Base-by-base conservation (phyloP, 2,329 filamentous ascomycete genomes). In the Paramyrothecium sp. region DNA sequence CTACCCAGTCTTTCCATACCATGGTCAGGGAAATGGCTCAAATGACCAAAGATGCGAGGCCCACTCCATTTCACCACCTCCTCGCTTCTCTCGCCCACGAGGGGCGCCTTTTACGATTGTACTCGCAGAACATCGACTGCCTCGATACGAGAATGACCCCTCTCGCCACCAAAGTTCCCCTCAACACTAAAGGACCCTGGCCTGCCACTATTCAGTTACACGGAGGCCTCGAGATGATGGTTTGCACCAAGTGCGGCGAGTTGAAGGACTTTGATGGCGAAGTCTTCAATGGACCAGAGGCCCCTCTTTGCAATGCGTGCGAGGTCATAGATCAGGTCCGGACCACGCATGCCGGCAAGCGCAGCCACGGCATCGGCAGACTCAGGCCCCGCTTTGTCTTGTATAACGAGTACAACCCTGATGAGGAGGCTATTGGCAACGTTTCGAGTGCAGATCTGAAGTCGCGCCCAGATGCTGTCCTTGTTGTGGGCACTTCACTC, bases 361-460 rank as follows among this genome's bases (percentile, higher is more conserved):
- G 95, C 58, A 96, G 93, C 69, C 95, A 97, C 68, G 95, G 95
- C 1, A 90, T 99, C 65, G 95, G 95, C 47, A 87, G 91, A 60
- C 78, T 99, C 61, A 87, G 95, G 21, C 95, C 95, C 21, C 86
- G 95, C 57, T 97, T 99, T 78, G 94, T 98, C 4, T 82, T 99
- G 11, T 99, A 99, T 78, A 97, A 98, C 71, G 95, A 99, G 73
- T 89, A 91, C 71, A 97, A 98, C 69, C 95, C 95, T 0, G 95
- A 99, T 63, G 92, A 95, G 64, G 94, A 97, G 65, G 94, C 95
- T 16, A 99, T 99, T 71, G 93, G 94, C 48, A 91, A 91, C 21
- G 93, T 97, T 46, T 92, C 93, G 54, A 87, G 87, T 62, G 89
- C 93, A 4, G 95, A 99, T 71, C 78, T 98, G 58, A 89, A 92